Base-by-base conservation (phyloP, 2,329 filamentous ascomycete species). In the Immersiporthe knoxdaviesiana region DNA sequence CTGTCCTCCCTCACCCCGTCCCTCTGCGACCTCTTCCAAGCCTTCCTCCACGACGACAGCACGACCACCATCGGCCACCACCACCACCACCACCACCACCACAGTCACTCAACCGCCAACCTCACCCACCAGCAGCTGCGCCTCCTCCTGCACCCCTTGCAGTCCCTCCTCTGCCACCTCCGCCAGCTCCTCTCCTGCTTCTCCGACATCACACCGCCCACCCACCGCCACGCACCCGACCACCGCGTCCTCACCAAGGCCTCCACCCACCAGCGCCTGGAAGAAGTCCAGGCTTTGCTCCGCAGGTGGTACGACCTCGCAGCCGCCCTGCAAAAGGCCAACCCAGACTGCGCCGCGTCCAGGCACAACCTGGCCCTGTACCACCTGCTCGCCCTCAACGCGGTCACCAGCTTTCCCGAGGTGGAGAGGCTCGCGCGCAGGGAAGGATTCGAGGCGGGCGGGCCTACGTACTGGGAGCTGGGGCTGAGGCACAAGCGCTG, bases 311-410 rank as follows among this genome's bases (percentile, higher is more conserved):
- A 90, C 77, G 84, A 88, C 70, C 80, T 92, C n/a, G 87, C 87
- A 50, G 84, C 87, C 70, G 78, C 81, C 14, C 84, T 88, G 75
- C 79, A 82, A 74, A 86, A 87, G 74, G 78, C 80, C n/a, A 84
- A 89, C 74, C 84, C 85, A 1, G 78, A 80, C 62, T 91, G 89
- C 72, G 79, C 85, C 21, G 82, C 89, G 72, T 91, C 87, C 75
- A 85, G 86, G 74, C 88, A 87, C 72, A 91, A 90, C 74, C 78
- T 92, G 56, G 85, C 91, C 58, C 84, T 92, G 70, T 92, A 90
- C 77, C 90, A 93, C 74, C 83, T 92, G 56, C 88, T 92, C 75
- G 89, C 86, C 63, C 83, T 93, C 69, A 92, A 92, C 73, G 85
- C 88, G 11, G 85, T 91, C 37, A 90, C 89, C 21, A 88, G 88